Conservation (phyloP, 2,329 filamentous ascomycete genomes). For the Xylariales sp. region DNA sequence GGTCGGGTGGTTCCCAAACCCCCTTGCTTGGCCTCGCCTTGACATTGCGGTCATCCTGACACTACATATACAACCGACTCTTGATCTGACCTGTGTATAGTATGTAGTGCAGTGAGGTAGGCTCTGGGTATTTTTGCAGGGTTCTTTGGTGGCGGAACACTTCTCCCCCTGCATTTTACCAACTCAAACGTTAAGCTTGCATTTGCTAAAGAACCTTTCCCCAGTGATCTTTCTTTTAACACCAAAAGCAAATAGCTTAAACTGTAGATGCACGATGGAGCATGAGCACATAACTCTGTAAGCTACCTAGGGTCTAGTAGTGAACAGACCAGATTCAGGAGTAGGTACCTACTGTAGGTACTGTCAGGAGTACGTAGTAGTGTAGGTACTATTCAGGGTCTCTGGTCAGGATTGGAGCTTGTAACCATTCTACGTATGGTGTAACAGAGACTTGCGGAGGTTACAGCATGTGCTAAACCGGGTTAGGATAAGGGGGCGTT, state of each 20-base stretch:
- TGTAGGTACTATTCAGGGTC: neutral
- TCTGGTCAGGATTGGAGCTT: conserved; percentile 5
- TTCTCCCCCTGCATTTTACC: no score
- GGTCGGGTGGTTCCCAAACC: conserved; percentile 6
- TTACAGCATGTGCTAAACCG: neutral
- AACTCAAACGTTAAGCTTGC: no score
- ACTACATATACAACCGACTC: conserved; percentile 1
- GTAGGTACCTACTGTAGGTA: no score
- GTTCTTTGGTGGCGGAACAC: no score
- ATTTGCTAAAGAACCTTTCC: no score
- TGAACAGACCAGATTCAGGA: neutral
- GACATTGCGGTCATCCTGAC: conserved; percentile 6
- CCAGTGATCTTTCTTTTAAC: no score
- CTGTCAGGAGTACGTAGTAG: no score
- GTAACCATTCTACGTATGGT: conserved; percentile 7
- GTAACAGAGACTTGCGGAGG: conserved; percentile 1
- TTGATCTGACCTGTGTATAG: neutral
- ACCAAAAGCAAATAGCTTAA: no score
- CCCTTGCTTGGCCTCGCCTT: neutral
- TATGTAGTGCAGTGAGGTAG: no score
- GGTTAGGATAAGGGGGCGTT: conserved; percentile 4
- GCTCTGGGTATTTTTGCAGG: no score
- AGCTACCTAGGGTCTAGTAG: neutral
- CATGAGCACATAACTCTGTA: no score
- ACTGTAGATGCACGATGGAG: no score